Base-by-base conservation (phyloP, 2,329 filamentous ascomycete species). In the Neofusicoccum sp. region DNA sequence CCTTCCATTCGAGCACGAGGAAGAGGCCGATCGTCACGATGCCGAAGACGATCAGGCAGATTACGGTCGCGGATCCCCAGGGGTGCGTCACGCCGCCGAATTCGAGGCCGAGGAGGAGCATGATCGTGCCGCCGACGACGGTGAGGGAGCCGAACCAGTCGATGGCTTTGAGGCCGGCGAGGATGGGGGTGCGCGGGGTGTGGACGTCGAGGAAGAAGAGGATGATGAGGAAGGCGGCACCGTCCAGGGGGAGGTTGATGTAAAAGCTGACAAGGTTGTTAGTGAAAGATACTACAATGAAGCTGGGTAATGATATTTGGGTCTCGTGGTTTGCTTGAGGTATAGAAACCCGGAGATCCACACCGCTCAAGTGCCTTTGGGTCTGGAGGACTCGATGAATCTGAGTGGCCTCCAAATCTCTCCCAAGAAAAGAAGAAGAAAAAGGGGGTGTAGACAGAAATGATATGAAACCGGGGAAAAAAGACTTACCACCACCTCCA, bases 101-200 rank as follows among this genome's bases (percentile, higher is more conserved):
- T 70, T 96, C 89, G 9, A 96, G 84, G 0, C 91, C 93, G 43
- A 96, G 85, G 3, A 96, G 84, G 65, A 96, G 81, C 90, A 96
- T 93, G 20, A 96, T 79, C 0, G 90, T 93, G 20, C 88, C 90
- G 43, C 89, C 89, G 26, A 93, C 83, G 70, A 96, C 85, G 31
- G 83, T 77, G 9, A 88, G 58, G 1, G 83, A 85, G 1, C 89
- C 89, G 5, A 84, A 66, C 86, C 86, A 88, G 71, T 88, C 86
- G 63, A 88, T 85, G 0, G 84, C 84, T 63, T 83, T 84, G 7
- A 90, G 74, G 0, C 88, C 88, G 40, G 84, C 76, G 62, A 77
- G 73, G 2, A 90, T 71, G 0, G 86, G 83, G 0, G 88, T 90
- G 36, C 80, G 81, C 0, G 88, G 87, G 3, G 84, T 88, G 57